Evolutionary conservation across 176 grass and related monocot genomes (phyloP).

Genomic region (Oryza officinalis): DNA sequence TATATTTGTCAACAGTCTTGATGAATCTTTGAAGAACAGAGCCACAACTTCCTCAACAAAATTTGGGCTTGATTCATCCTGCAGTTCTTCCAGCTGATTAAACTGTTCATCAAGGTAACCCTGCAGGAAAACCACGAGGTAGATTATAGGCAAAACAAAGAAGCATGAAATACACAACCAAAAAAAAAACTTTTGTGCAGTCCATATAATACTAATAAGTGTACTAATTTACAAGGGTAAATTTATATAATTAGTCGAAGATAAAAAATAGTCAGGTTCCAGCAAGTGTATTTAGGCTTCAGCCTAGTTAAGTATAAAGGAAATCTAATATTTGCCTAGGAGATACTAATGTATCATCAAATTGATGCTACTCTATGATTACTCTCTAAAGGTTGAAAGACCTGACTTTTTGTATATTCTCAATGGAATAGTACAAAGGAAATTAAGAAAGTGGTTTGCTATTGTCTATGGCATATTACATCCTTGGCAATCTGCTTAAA

Average conservation of each 20-base stretch:
- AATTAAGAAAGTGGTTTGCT: conserved; percentile 35
- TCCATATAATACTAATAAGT: not conserved
- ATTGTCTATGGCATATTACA: conserved; percentile 23
- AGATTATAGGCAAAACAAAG: conserved; percentile 5
- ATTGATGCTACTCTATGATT: conserved; percentile 47
- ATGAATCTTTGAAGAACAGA: conserved; percentile 75
- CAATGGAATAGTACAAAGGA: conserved; percentile 32
- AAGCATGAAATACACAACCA: not conserved
- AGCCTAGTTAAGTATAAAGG: conserved; percentile 45
- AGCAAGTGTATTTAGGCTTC: conserved; percentile 44
- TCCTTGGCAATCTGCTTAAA: conserved; percentile 30
- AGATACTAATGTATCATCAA: conserved; percentile 50
- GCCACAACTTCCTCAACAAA: conserved; percentile 79
- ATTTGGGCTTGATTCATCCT: conserved; percentile 79
- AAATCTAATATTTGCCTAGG: conserved; percentile 28
- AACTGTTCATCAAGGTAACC: conserved; percentile 82
- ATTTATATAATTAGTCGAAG: conserved; percentile 4
- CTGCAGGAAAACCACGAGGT: conserved; percentile 31
- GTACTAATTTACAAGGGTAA: not conserved
- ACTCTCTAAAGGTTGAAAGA: conserved; percentile 39
- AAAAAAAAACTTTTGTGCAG: not conserved
- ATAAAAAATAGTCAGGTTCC: not conserved
- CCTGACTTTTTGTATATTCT: conserved; percentile 46
- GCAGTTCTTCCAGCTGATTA: conserved; percentile 72
- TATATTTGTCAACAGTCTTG: conserved; percentile 62